Percentiles rank a stretch among this genome's conserved stretches.
phyloP scores from a whole-genome alignment of 257 asterid genomes.

The Lavandula angustifolia region DNA sequence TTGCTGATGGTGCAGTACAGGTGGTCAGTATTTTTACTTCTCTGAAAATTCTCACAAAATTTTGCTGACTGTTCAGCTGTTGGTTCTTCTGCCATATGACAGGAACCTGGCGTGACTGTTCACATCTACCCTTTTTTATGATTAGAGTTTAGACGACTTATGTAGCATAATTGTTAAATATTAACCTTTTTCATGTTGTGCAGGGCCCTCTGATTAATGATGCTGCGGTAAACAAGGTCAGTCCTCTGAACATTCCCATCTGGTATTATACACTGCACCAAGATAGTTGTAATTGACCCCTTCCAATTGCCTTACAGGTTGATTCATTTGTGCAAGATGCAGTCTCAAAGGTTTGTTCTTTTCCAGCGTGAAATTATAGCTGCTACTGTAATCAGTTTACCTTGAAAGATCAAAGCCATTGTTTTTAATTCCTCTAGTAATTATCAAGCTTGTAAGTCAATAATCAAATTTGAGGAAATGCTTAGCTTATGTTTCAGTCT shows the following conservation, averaged over 20 bases:
- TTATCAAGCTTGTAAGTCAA: constrained; percentile 5
- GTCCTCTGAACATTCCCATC: constrained; percentile 28
- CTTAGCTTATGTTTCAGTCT: constrained; percentile 5
- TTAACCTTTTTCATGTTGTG: constrained; percentile 14
- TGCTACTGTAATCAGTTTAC: background rate
- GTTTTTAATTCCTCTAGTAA: constrained; percentile 14
- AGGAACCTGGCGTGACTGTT: constrained; percentile 6
- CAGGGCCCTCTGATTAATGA: constrained; percentile 97
- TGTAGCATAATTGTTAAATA: constrained; percentile 23
- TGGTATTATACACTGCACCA: constrained; percentile 17
- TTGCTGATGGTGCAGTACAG: constrained; percentile 87
- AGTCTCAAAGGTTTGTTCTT: constrained; percentile 68
- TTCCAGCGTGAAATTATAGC: constrained; percentile 17
- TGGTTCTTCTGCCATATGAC: constrained; percentile 19
- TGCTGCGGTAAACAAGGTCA: constrained; percentile 83
- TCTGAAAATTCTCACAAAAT: background rate
- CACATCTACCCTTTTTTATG: constrained; percentile 30
- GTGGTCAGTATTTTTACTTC: constrained; percentile 37
- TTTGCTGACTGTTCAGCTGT: constrained; percentile 6
- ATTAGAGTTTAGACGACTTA: constrained; percentile 15
- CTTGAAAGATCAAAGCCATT: constrained; percentile 20
- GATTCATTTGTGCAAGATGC: constrained; percentile 85
- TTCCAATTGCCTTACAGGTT: constrained; percentile 55
- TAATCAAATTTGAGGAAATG: constrained; percentile 6
- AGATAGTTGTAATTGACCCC: constrained; percentile 24